phyloP scores from a whole-genome alignment of 192 early-diverging fungal genomes.

The Dimargaris cristalligena region DNA sequence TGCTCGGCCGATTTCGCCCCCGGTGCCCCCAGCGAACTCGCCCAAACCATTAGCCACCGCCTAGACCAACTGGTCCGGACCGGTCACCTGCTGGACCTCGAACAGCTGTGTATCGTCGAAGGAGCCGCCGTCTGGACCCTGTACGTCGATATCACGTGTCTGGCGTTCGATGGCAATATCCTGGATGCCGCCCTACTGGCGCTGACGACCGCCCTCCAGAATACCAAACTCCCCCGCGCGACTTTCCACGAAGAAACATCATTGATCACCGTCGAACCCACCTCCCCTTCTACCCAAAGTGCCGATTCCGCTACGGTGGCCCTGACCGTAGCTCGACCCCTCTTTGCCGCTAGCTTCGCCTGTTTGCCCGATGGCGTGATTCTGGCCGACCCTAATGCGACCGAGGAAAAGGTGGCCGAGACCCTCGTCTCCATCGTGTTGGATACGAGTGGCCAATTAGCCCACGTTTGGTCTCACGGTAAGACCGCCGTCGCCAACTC shows the following conservation, averaged over 20 bases:
- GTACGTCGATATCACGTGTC: constrained; percentile 74
- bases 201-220: constrained; percentile 55
- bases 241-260: constrained; percentile 45
- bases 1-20: constrained; percentile 68
- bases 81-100: constrained; percentile 16
- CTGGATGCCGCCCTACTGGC: constrained; percentile 73
- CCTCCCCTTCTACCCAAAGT: no score
- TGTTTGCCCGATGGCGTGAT: constrained; percentile 37
- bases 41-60: constrained; percentile 66
- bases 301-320: constrained; percentile 19
- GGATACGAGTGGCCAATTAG: constrained; percentile 37
- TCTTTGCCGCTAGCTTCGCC: constrained; percentile 43
- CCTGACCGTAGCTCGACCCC: constrained; percentile 29
- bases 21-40: constrained; percentile 66
- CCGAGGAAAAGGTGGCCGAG: constrained; percentile 42
- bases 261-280: constrained; percentile 42
- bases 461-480: constrained; percentile 16
- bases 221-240: constrained; percentile 56
- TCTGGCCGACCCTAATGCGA: constrained; percentile 52
- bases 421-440: constrained; percentile 36
- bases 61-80: constrained; percentile 46
- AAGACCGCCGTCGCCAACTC: neutral
- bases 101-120: constrained; percentile 55
- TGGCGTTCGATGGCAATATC: constrained; percentile 82
- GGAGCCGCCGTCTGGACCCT: constrained; percentile 74